Evolutionary conservation across 2,329 filamentous ascomycete species (phyloP).

Genomic region (Aspergillus fumigatiaffinis): DNA sequence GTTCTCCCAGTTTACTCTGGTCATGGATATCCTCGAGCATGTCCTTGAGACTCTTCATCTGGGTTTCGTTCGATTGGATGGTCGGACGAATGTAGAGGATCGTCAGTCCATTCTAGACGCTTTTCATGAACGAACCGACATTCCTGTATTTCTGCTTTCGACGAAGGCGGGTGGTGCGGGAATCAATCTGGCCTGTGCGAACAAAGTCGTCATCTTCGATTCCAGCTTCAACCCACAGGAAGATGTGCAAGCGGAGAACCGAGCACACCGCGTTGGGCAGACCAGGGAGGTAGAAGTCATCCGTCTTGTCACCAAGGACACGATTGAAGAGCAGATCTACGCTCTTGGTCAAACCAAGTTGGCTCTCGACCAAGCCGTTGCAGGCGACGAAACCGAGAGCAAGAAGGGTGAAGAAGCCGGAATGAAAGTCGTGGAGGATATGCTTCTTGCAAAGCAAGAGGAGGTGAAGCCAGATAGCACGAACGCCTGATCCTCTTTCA

Average conservation of each 20-base stretch:
- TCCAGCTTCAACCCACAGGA: slow-evolving; percentile 97
- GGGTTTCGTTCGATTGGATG: slow-evolving; percentile 80
- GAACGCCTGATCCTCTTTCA: not conserved
- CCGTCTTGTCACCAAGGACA: slow-evolving; percentile 71
- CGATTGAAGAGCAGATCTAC: slow-evolving; percentile 91
- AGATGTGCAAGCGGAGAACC: slow-evolving; percentile 96
- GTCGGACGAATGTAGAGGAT: slow-evolving; percentile 73
- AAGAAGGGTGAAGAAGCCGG: slow-evolving; percentile 48
- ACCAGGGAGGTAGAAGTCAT: slow-evolving; percentile 86
- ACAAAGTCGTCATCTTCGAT: slow-evolving; percentile 98
- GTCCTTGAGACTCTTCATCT: slow-evolving; percentile 72
- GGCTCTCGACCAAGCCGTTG: slow-evolving; percentile 73
- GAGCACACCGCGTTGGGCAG: slow-evolving; percentile 92
- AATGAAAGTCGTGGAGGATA: slow-evolving; percentile 47
- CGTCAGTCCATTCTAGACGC: slow-evolving; percentile 85
- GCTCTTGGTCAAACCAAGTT: slow-evolving; percentile 89
- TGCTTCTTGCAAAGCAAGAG: slow-evolving; percentile 43
- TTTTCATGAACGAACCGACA: slow-evolving; percentile 70
- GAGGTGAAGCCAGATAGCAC: slow-evolving; percentile 2
- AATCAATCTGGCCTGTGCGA: slow-evolving; percentile 91
- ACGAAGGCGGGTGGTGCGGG: slow-evolving; percentile 95
- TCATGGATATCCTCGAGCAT: slow-evolving; percentile 84
- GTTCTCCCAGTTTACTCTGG: slow-evolving; percentile 89
- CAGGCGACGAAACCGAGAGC: slow-evolving; percentile 54
- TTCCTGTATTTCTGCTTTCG: slow-evolving; percentile 87